phyloP scores from a whole-genome alignment of 352 stramenopile species.

The Phytophthora crassamura region DNA sequence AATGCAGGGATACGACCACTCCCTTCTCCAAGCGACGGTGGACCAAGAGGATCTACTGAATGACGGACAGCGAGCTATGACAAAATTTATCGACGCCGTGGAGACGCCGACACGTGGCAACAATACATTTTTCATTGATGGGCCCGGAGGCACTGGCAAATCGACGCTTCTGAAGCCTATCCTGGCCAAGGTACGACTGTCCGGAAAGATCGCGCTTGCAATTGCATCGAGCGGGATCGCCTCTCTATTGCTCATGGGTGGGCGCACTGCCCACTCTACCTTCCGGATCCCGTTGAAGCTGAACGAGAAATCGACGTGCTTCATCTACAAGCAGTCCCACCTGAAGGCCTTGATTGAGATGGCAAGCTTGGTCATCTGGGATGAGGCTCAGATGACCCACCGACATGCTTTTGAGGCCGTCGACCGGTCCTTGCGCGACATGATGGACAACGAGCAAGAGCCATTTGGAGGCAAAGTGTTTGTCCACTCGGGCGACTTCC shows the following conservation, averaged over 20 bases:
- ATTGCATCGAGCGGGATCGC: too few species aligned
- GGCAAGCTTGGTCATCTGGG: constrained; percentile 16
- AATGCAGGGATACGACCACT: neutral
- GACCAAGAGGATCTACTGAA: too few species aligned
- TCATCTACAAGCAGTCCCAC: constrained; percentile 29
- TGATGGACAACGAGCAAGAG: constrained; percentile 11
- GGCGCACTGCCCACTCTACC: too few species aligned
- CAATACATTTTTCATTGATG: too few species aligned
- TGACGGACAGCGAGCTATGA: too few species aligned
- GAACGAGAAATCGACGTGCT: constrained; percentile 12
- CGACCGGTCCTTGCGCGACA: constrained; percentile 24
- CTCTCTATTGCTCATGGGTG: too few species aligned
- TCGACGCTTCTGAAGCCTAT: too few species aligned
- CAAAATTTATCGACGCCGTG: too few species aligned
- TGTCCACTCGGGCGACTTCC: constrained; percentile 31
- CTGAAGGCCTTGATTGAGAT: constrained; percentile 1
- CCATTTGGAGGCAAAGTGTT: constrained; percentile 38
- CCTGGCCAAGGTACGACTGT: too few species aligned
- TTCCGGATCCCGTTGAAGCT: neutral
- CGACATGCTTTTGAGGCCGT: constrained; percentile 31
- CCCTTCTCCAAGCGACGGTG: too few species aligned
- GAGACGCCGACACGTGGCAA: neutral
- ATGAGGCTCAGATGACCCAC: constrained; percentile 21
- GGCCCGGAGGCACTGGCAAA: too few species aligned
- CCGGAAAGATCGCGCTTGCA: too few species aligned